These are phyloP conservation scores for Zygoascus meyerae DNA, from an alignment of 1,139 yeast genomes.

Conservation along the genomic window DNA sequence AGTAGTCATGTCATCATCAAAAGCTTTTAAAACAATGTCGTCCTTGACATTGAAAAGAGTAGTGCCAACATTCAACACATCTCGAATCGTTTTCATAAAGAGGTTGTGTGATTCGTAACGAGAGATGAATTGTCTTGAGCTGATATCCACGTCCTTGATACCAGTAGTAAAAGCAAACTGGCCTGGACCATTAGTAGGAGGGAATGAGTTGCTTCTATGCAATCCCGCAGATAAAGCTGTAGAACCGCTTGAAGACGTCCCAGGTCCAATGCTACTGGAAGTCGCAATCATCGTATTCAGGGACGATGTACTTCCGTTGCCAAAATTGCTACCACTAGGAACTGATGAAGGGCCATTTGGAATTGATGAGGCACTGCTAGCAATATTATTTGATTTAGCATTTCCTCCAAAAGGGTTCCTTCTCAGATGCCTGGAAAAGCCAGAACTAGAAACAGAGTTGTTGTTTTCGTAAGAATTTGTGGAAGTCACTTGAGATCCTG, in stretches of 20 bases:
- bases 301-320: constrained; percentile 9
- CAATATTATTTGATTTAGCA: neutral
- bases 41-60: constrained; percentile 48
- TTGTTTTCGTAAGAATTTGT: neutral
- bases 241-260: neutral
- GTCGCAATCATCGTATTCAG: constrained; percentile 2
- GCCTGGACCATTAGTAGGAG: constrained; percentile 26
- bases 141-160: constrained; percentile 33
- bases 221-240: constrained; percentile 12
- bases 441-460: neutral
- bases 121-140: constrained; percentile 35
- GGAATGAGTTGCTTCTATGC: constrained; percentile 35
- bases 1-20: constrained; percentile 26
- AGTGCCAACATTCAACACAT: constrained; percentile 53
- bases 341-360: too few species aligned
- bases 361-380: neutral
- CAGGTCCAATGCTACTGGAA: constrained; percentile 9
- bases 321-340: neutral
- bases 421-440: neutral
- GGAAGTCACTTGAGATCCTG: constrained; percentile 1
- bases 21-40: constrained; percentile 51
- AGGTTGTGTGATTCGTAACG: constrained; percentile 39
- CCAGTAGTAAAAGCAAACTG: constrained; percentile 34
- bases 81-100: constrained; percentile 50
- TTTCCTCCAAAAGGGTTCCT: constrained; percentile 2